These are phyloP conservation scores for Serendipita sp. DNA, from an alignment of 768 basidiomycete genomes.

Conservation along the genomic window DNA sequence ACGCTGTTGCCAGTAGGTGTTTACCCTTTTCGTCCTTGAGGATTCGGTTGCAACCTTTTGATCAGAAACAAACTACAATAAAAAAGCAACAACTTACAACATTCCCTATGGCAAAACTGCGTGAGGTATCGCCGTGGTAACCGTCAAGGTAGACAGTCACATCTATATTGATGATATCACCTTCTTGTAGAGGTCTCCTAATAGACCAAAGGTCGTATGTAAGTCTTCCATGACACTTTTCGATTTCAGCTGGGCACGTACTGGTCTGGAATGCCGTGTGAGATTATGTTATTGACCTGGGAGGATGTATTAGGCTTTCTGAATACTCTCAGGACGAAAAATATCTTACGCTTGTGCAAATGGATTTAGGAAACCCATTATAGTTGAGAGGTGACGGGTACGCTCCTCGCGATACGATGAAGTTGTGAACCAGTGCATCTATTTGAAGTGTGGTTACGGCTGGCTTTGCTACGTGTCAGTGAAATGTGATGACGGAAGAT, in stretches of 20 bases:
- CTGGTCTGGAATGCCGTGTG: slow-evolving; percentile 87
- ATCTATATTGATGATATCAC: slow-evolving; percentile 81
- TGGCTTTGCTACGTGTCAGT: slow-evolving; percentile 23
- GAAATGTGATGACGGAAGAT: neutral
- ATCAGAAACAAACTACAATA: neutral
- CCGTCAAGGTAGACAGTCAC: slow-evolving; percentile 70
- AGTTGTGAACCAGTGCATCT: slow-evolving; percentile 55
- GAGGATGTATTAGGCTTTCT: neutral
- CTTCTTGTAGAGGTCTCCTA: slow-evolving; percentile 64
- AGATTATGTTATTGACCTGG: slow-evolving; percentile 54
- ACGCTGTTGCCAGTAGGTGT: slow-evolving; percentile 46
- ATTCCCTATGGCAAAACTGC: slow-evolving; percentile 64
- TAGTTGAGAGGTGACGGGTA: slow-evolving; percentile 82
- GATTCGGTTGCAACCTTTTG: too few relatives aligned
- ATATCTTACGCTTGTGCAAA: slow-evolving; percentile 54
- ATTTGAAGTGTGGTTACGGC: slow-evolving; percentile 61
- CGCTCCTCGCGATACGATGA: slow-evolving; percentile 41
- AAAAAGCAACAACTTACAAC: slow-evolving; percentile 30
- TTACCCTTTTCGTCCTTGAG: slow-evolving; percentile 50
- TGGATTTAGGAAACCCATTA: slow-evolving; percentile 55
- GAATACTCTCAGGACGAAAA: neutral
- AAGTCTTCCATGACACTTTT: neutral
- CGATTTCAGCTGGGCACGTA: slow-evolving; percentile 21
- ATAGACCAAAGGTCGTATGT: neutral
- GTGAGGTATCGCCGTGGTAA: slow-evolving; percentile 80